Evolutionary conservation across 2,329 filamentous ascomycete genomes (phyloP).

Genomic region (Diaporthe amygdali): DNA sequence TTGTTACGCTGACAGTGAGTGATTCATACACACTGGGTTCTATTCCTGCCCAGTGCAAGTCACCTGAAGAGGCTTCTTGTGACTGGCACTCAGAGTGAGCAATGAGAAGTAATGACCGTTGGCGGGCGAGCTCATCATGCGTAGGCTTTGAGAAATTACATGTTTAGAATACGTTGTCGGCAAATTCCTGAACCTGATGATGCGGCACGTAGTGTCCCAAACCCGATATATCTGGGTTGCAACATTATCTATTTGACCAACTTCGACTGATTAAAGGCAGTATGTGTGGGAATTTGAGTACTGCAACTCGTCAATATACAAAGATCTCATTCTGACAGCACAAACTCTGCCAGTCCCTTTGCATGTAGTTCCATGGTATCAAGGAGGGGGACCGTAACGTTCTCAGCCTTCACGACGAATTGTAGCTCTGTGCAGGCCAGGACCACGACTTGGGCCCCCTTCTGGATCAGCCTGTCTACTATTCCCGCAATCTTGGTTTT

Average conservation of each 20-base stretch:
- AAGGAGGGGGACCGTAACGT: constrained; percentile 22
- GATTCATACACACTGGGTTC: no score
- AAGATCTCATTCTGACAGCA: not conserved
- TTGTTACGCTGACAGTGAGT: no score
- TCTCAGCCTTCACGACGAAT: constrained; percentile 25
- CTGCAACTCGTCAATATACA: not conserved
- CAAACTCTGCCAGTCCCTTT: constrained; percentile 24
- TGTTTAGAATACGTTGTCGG: no score
- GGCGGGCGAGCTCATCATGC: not conserved
- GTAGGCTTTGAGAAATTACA: not conserved
- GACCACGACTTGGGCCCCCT: constrained; percentile 26
- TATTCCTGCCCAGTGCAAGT: no score
- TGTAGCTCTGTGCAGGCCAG: constrained; percentile 28
- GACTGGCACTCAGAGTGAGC: not conserved
- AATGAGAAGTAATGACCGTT: not conserved
- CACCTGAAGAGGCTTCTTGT: not conserved
- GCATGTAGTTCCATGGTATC: constrained; percentile 28
- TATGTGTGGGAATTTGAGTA: not conserved
- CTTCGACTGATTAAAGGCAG: not conserved
- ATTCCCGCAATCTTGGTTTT: constrained; percentile 6
- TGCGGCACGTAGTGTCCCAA: not conserved
- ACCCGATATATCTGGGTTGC: not conserved
- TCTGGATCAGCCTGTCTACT: constrained; percentile 11
- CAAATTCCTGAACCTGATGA: not conserved
- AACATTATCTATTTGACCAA: no score